Evolutionary conservation across 495 filamentous ascomycete species (phyloP).

Genomic region (Hypoxylon crocopeplum): DNA sequence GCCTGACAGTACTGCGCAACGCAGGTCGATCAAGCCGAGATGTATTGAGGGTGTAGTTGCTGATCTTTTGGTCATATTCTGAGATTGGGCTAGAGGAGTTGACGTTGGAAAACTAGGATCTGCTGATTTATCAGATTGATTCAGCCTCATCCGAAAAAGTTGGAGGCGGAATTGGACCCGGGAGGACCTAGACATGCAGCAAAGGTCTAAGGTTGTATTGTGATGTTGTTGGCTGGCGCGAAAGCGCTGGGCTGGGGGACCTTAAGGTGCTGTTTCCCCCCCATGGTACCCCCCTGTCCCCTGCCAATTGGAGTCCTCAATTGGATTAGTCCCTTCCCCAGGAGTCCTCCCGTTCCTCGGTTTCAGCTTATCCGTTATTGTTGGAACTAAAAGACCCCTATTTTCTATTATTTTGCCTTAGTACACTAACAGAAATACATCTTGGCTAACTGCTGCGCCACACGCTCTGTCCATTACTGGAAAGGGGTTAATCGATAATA

Average conservation of each 20-base stretch:
- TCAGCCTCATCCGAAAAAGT: conserved; percentile 40
- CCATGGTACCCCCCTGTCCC: neutral
- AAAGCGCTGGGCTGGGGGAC: neutral
- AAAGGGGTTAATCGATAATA: conserved; percentile 25
- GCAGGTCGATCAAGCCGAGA: conserved; percentile 23
- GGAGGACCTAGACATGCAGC: conserved; percentile 24
- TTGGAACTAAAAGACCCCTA: neutral
- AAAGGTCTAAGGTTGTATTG: conserved; percentile 22
- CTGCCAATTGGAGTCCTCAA: conserved; percentile 37
- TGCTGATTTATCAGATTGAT: conserved; percentile 35
- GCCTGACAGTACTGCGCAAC: conserved; percentile 28
- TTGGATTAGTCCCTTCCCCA: conserved; percentile 1
- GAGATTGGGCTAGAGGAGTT: conserved; percentile 26
- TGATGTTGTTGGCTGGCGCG: conserved; percentile 21
- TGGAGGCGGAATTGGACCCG: conserved; percentile 35
- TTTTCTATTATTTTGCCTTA: conserved; percentile 1
- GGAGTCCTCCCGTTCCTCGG: conserved; percentile 3
- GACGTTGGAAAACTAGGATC: conserved; percentile 37
- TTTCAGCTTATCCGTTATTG: conserved; percentile 27
- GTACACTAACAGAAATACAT: conserved; percentile 27
- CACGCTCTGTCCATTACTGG: conserved; percentile 19
- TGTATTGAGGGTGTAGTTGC: conserved; percentile 8
- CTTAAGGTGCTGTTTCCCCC: neutral
- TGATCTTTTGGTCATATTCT: conserved; percentile 17
- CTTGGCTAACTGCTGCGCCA: conserved; percentile 24